Conservation (phyloP, 2,329 filamentous ascomycete species). For the Arthrobotrys megalospora region DNA sequence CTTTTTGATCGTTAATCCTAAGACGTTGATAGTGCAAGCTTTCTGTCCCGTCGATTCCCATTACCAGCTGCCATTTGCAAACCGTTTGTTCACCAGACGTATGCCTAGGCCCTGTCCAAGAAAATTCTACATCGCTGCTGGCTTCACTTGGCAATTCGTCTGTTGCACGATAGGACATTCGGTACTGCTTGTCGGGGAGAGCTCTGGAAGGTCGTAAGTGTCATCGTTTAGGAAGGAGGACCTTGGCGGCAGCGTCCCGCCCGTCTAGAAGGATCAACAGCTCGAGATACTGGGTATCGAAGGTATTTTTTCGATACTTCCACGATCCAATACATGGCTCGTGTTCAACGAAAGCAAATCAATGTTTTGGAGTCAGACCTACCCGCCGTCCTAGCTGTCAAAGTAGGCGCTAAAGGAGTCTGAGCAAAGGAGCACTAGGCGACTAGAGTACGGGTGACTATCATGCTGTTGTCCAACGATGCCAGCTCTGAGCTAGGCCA, state of each 20-base stretch:
- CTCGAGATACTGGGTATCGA: conserved; percentile 6
- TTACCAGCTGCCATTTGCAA: conserved; percentile 57
- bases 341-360: not conserved
- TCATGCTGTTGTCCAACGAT: conserved; percentile 3
- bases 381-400: conserved; percentile 8
- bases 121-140: conserved; percentile 29
- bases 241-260: conserved; percentile 33
- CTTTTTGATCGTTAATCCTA: conserved; percentile 20
- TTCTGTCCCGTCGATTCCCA: conserved; percentile 26
- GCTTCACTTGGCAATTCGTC: conserved; percentile 50
- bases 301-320: conserved; percentile 3
- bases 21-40: conserved; percentile 34
- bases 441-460: conserved; percentile 27
- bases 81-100: conserved; percentile 38
- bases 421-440: conserved; percentile 24
- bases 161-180: conserved; percentile 27
- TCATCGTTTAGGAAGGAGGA: conserved; percentile 50
- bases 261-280: conserved; percentile 25
- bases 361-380: conserved; percentile 14
- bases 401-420: conserved; percentile 42
- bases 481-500: conserved; percentile 14
- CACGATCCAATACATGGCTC: not conserved
- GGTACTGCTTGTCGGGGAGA: conserved; percentile 26
- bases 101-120: conserved; percentile 49
- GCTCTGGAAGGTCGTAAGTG: conserved; percentile 42